phyloP scores from a whole-genome alignment of 192 early-diverging fungal genomes.

The Coemansia sp. region DNA sequence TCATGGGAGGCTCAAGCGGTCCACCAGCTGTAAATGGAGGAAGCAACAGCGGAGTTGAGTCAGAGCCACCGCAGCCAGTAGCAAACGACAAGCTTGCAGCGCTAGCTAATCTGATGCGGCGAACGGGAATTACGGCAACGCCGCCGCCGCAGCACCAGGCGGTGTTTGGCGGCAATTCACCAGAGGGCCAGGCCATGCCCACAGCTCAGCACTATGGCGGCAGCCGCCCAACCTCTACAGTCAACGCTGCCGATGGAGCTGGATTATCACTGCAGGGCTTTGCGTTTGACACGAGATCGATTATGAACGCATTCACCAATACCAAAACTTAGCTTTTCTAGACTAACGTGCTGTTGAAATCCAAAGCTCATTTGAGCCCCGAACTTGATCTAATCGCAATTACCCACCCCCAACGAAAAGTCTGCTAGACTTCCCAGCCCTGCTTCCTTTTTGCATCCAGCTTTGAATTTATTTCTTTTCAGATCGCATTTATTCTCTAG shows the following conservation, averaged over 20 bases:
- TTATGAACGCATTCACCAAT: conserved; percentile 39
- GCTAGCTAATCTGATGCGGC: conserved; percentile 52
- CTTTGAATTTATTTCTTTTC: not conserved
- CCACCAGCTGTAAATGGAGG: not conserved
- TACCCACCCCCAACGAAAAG: not conserved
- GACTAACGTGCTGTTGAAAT: not conserved
- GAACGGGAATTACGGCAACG: conserved; percentile 32
- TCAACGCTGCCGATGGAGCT: not conserved
- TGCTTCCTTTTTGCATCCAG: not conserved
- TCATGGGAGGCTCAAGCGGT: conserved; percentile 30
- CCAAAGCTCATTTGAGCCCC: not conserved
- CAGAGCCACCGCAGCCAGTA: not conserved
- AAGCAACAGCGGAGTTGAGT: conserved; percentile 11
- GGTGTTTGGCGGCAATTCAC: conserved; percentile 2
- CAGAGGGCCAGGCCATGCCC: not conserved
- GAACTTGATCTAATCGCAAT: conserved; percentile 1
- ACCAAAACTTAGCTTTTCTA: not conserved
- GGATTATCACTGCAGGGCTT: conserved; percentile 13
- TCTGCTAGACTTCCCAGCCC: not conserved
- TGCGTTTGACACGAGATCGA: conserved; percentile 31
- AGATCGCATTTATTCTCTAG: not conserved
- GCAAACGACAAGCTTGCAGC: conserved; percentile 36
- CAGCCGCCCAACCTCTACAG: conserved; percentile 1
- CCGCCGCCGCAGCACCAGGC: conserved; percentile 14
- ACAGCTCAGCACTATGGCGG: conserved; percentile 9